Conservation (phyloP, 2,329 filamentous ascomycete species). For the Pseudogymnoascus sp. region DNA sequence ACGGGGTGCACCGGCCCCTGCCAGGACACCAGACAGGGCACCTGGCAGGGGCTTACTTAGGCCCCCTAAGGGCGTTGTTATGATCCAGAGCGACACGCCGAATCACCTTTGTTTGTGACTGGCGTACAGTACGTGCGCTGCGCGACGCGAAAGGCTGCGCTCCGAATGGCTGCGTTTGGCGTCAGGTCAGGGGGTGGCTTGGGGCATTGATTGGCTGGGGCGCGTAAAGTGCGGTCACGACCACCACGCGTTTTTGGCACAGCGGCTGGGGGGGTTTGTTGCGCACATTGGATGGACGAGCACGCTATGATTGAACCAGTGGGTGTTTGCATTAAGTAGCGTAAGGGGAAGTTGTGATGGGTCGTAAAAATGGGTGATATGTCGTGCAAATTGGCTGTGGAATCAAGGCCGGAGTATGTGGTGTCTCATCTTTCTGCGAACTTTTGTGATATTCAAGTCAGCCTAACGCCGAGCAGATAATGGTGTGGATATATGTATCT, state of each 20-base stretch:
- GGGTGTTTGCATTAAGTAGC: not conserved
- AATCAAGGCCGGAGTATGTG: not conserved
- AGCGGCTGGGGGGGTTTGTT: not conserved
- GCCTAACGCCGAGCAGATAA: not conserved
- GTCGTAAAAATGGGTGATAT: not conserved
- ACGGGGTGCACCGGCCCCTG: not conserved
- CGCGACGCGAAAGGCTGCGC: conserved; percentile 3
- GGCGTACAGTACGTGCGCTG: not conserved
- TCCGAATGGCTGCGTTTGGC: conserved; percentile 4
- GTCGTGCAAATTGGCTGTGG: not conserved
- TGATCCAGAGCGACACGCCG: not conserved
- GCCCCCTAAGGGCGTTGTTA: not conserved
- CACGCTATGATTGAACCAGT: not conserved
- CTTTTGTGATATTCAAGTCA: not conserved
- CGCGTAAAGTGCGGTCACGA: conserved; percentile 5
- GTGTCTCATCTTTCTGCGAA: not conserved
- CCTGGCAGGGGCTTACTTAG: not conserved
- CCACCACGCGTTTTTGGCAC: conserved; percentile 5
- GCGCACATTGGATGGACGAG: not conserved
- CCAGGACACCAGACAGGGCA: not conserved
- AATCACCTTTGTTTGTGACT: conserved; percentile 6
- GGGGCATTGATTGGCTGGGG: not conserved
- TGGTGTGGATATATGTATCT: not conserved
- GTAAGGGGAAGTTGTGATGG: not conserved
- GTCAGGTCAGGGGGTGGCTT: conserved; percentile 5